Evolutionary conservation across 2,329 filamentous ascomycete genomes (phyloP).

Genomic region (Exophiala viscosa): DNA sequence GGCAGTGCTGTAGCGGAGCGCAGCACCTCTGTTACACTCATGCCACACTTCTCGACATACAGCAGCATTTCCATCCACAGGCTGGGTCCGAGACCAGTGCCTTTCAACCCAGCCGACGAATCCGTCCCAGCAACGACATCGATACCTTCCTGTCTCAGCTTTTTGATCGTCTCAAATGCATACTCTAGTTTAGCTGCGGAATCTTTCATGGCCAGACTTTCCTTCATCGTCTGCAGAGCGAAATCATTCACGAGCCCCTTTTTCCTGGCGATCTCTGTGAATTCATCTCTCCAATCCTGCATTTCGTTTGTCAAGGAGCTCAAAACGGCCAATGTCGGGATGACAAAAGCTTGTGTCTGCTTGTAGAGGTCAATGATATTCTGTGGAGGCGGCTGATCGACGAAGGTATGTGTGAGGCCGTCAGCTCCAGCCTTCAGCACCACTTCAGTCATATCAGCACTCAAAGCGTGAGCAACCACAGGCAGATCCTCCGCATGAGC

Average conservation of each 20-base stretch:
- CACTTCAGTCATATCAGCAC: constrained; percentile 26
- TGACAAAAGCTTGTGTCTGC: constrained; percentile 27
- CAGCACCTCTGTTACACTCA: constrained; percentile 30
- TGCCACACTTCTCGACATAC: constrained; percentile 31
- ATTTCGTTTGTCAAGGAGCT: constrained; percentile 23
- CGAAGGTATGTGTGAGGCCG: constrained; percentile 29
- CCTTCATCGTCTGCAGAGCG: constrained; percentile 28
- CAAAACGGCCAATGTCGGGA: constrained; percentile 24
- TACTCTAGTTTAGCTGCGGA: constrained; percentile 24
- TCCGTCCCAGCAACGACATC: constrained; percentile 35
- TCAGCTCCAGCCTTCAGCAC: constrained; percentile 28
- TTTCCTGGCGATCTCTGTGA: constrained; percentile 24
- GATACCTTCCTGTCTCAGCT: constrained; percentile 29
- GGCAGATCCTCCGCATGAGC: constrained; percentile 21
- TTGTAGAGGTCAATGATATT: constrained; percentile 25
- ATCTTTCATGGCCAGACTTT: constrained; percentile 28
- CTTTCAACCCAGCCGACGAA: constrained; percentile 25
- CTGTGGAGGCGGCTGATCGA: constrained; percentile 27
- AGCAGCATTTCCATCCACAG: constrained; percentile 32
- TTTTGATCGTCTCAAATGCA: constrained; percentile 22
- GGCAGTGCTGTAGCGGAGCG: constrained; percentile 29
- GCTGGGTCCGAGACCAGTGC: constrained; percentile 25
- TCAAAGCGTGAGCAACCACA: constrained; percentile 24
- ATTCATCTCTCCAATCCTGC: constrained; percentile 23
- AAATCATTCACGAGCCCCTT: constrained; percentile 29